Base-by-base conservation (phyloP, 139 green algal genomes). In the Tetradesmus obliquus region DNA sequence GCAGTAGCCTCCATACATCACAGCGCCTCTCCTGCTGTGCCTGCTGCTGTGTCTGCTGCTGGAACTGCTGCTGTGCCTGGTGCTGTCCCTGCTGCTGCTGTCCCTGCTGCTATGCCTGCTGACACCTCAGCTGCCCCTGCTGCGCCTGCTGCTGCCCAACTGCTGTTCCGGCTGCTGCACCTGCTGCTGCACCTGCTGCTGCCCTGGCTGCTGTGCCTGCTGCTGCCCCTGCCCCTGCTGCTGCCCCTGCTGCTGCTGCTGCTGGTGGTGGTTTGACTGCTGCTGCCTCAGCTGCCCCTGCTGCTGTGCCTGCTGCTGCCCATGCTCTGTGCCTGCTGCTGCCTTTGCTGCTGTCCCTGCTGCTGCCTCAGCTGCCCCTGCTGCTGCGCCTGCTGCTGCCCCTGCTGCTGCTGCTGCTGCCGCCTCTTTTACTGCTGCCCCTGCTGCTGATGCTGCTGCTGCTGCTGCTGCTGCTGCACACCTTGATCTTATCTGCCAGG, bases 401-500 rank as follows among this genome's bases (percentile, higher is more conserved):
- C 57, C 12, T 32, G 10, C 19, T 51, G 72, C 72, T 81, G 19
- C 72, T 45, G 24, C 24, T 6, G 76, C 24, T 55, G 76, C 76
- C 22, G 8, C 24, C 1, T 22, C n/a, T 6, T 22, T n/a, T 82
- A 6, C 76, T 82, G 76, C 24, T 20, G 5, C 72, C 8, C 19
- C 8, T 53, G 72, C 72, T 58, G 57, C 57, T 53, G 55, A 20
- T 81, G 58, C 66, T 7, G 45, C 66, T 66, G 62, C 54, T 69
- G 5, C 60, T 90, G 58, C 58, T 82, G 55, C 24, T 90, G 69
- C 85, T 81, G 66, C 19, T 58, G 51, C 82, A 19, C 82, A 98
- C 96, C 94, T 96, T 96, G 91, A 98, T 97, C 74, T 96, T 95
- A 7, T 95, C 95, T 24, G 91, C 72, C 69, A 95, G 94, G 62